phyloP scores from a whole-genome alignment of 2,329 filamentous ascomycete genomes.

The Phoma herbarum region DNA sequence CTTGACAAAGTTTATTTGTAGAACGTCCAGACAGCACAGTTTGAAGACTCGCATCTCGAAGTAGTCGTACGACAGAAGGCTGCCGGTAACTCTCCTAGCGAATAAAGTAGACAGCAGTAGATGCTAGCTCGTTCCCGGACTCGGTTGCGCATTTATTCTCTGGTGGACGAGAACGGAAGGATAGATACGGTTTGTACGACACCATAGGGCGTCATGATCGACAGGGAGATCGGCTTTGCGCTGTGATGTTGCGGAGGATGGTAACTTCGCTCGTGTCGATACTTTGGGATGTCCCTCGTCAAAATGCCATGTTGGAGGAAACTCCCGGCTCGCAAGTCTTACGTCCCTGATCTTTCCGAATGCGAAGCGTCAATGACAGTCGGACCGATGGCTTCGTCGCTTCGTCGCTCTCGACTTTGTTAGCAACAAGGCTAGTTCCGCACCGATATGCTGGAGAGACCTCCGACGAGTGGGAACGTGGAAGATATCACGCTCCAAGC shows the following conservation, averaged over 20 bases:
- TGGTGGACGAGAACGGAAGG: background rate
- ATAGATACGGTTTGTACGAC: conserved; percentile 2
- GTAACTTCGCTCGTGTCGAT: conserved; percentile 1
- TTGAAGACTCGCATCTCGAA: background rate
- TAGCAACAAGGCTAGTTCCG: background rate
- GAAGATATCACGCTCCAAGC: background rate
- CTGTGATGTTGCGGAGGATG: background rate
- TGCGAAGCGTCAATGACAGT: background rate
- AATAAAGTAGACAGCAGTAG: background rate
- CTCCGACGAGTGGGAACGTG: conserved; percentile 4
- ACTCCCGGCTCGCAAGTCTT: background rate
- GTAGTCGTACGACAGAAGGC: background rate
- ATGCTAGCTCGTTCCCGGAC: background rate
- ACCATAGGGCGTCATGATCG: conserved; percentile 9
- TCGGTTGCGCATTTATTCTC: background rate
- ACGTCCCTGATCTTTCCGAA: background rate
- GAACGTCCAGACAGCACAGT: background rate
- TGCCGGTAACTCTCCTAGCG: background rate
- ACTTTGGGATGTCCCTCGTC: conserved; percentile 2
- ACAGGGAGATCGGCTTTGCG: conserved; percentile 13
- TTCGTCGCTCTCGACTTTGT: background rate
- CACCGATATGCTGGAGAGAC: conserved; percentile 1
- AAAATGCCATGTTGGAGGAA: background rate
- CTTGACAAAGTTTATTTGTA: background rate
- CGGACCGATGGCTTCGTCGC: conserved; percentile 9